A percentile compares a stretch with the other conserved stretches of the same genome.
These are phyloP conservation scores for Stephanodiscus triporus DNA, from an alignment of 108 stramenopile species.

Conservation along the genomic window DNA sequence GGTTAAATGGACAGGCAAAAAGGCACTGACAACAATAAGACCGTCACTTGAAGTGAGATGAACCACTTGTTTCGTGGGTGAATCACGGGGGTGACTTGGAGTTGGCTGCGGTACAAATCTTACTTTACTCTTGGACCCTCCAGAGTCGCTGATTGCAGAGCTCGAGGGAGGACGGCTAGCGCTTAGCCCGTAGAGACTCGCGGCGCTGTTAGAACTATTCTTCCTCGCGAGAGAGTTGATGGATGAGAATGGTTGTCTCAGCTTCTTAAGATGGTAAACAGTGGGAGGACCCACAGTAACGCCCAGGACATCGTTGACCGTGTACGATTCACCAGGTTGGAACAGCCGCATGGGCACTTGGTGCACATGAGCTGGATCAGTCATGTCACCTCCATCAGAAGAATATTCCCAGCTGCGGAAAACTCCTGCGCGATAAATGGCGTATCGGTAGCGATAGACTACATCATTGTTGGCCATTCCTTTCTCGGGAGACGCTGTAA, in stretches of 20 bases:
- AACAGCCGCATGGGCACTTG: conserved; percentile 67
- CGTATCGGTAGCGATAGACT: conserved; percentile 79
- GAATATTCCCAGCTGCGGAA: conserved; percentile 75
- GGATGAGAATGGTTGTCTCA: conserved; percentile 32
- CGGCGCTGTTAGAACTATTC: conserved; percentile 21
- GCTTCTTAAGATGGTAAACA: conserved; percentile 72
- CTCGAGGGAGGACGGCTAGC: conserved; percentile 3
- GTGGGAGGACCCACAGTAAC: conserved; percentile 57
- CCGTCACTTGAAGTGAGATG: conserved; percentile 85
- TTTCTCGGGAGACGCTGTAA: conserved; percentile 7
- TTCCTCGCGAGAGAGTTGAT: conserved; percentile 33
- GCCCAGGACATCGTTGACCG: conserved; percentile 79
- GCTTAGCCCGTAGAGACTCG: conserved; percentile 29
- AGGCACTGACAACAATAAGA: conserved; percentile 84
- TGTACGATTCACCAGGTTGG: conserved; percentile 63
- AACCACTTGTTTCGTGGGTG: conserved; percentile 53
- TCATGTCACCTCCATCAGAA: conserved; percentile 47
- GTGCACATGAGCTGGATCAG: conserved; percentile 30
- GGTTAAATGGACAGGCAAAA: conserved; percentile 85
- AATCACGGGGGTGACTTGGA: conserved; percentile 10
- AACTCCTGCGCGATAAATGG: conserved; percentile 63
- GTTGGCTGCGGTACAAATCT: conserved; percentile 66
- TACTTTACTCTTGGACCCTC: conserved; percentile 66
- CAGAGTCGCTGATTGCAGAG: conserved; percentile 11
- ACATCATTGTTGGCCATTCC: conserved; percentile 13